These are phyloP conservation scores for Rasamsonia emersonii DNA, from an alignment of 2,329 filamentous ascomycete species.

Conservation along the genomic window DNA sequence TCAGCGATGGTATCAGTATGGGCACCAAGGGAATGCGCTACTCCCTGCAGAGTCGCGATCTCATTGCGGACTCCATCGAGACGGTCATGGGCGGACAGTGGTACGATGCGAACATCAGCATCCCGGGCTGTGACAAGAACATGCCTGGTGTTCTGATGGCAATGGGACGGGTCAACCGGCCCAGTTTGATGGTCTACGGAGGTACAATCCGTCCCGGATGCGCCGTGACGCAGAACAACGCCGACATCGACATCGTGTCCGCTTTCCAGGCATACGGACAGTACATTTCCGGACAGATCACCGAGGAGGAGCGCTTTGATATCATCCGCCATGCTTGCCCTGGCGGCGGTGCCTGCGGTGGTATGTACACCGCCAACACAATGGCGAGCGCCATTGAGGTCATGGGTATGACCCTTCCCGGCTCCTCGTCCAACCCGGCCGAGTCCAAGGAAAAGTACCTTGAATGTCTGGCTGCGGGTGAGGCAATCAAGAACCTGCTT, in stretches of 20 bases:
- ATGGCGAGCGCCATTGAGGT: conserved; percentile 68
- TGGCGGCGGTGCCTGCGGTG: conserved; percentile 73
- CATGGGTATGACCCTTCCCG: conserved; percentile 71
- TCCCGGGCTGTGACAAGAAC: conserved; percentile 99
- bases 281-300: conserved; percentile 85
- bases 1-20: conserved; percentile 97
- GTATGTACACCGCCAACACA: conserved; percentile 75
- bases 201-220: conserved; percentile 90
- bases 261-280: conserved; percentile 98
- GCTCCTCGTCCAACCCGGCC: conserved; percentile 71
- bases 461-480: conserved; percentile 64
- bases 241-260: conserved; percentile 84
- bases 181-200: conserved; percentile 95
- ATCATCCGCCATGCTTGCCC: conserved; percentile 90
- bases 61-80: conserved; percentile 97
- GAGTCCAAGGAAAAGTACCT: conserved; percentile 62
- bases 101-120: conserved; percentile 96
- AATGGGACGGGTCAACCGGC: conserved; percentile 90
- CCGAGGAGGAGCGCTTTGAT: conserved; percentile 83
- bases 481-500: conserved; percentile 65
- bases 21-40: conserved; percentile 96
- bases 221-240: conserved; percentile 62
- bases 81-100: conserved; percentile 98
- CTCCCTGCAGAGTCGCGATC: conserved; percentile 85
- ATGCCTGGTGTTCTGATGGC: conserved; percentile 92